Conservation (phyloP, 768 basidiomycete species). For the Boletus pseudopeckii region DNA sequence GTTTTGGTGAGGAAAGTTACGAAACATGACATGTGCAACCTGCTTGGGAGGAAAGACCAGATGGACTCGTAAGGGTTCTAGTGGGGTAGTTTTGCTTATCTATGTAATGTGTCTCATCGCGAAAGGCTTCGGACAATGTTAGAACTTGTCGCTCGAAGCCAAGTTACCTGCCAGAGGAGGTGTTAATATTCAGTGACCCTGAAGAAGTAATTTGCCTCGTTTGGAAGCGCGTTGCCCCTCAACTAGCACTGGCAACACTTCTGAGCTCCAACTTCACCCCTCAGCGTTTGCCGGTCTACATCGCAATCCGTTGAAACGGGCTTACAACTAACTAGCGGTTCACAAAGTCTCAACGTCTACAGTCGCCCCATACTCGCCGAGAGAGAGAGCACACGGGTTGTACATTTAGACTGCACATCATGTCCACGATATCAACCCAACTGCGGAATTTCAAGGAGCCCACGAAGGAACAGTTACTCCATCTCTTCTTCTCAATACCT, state of each 20-base stretch:
- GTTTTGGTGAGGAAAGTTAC: constrained; percentile 30
- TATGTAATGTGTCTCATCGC: not conserved
- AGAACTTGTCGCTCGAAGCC: not conserved
- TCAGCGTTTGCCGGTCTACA: not conserved
- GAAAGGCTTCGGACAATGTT: not conserved
- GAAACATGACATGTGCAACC: not conserved
- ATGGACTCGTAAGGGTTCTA: not conserved
- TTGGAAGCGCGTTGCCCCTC: constrained; percentile 17
- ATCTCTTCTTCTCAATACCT: constrained; percentile 86
- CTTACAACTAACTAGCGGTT: not conserved
- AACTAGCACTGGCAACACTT: not conserved
- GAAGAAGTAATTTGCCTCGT: constrained; percentile 7
- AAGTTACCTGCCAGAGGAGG: not conserved
- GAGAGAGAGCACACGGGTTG: not conserved
- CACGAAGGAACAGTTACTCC: constrained; percentile 78
- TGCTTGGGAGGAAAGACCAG: no score
- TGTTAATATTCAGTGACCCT: no score
- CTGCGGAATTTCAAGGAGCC: constrained; percentile 92
- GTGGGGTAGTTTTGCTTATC: not conserved
- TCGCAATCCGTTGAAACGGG: constrained; percentile 5
- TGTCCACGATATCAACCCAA: constrained; percentile 84
- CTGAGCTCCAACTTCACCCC: not conserved
- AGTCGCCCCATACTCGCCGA: not conserved
- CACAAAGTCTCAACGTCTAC: not conserved
- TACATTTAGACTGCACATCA: constrained; percentile 26